Conservation (phyloP, 768 basidiomycete genomes). For the Termitomyces sp. region DNA sequence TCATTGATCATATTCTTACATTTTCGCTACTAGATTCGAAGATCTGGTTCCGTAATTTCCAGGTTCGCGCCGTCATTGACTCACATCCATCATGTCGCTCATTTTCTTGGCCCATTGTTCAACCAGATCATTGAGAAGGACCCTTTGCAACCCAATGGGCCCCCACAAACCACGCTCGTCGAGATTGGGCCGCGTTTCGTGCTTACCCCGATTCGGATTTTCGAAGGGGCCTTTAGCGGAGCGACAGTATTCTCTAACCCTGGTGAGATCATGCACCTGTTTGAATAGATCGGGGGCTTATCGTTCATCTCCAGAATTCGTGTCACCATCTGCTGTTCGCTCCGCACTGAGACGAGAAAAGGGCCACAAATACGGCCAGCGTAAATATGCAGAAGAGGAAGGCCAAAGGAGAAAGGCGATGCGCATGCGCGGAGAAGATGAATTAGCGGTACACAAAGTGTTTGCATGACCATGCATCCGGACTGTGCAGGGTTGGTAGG, state of each 20-base stretch:
- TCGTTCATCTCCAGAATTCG: slow-evolving; percentile 58
- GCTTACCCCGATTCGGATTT: slow-evolving; percentile 94
- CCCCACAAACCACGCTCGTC: slow-evolving; percentile 81
- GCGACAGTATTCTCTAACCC: slow-evolving; percentile 95
- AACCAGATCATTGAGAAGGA: slow-evolving; percentile 90
- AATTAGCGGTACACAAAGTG: slow-evolving; percentile 80
- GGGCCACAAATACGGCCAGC: slow-evolving; percentile 74
- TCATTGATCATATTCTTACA: slow-evolving; percentile 95
- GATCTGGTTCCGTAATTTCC: slow-evolving; percentile 99
- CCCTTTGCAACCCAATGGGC: slow-evolving; percentile 79
- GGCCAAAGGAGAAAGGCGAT: slow-evolving; percentile 55
- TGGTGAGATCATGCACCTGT: slow-evolving; percentile 40
- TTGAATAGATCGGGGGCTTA: background rate
- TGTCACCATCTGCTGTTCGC: slow-evolving; percentile 81
- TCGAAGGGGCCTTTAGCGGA: slow-evolving; percentile 95
- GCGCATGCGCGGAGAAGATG: slow-evolving; percentile 65
- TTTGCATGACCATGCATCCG: slow-evolving; percentile 57
- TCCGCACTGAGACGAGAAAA: slow-evolving; percentile 62
- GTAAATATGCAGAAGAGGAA: slow-evolving; percentile 77
- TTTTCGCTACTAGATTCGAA: slow-evolving; percentile 95
- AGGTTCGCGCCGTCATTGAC: slow-evolving; percentile 44
- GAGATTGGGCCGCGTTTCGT: slow-evolving; percentile 99
- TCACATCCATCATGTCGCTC: background rate
- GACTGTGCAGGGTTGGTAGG: slow-evolving; percentile 19
- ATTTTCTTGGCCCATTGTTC: slow-evolving; percentile 10